A percentile compares a stretch with the other conserved stretches of the same genome.
Conservation (phyloP, 192 early-diverging fungal species). For the Backusella luteola region DNA sequence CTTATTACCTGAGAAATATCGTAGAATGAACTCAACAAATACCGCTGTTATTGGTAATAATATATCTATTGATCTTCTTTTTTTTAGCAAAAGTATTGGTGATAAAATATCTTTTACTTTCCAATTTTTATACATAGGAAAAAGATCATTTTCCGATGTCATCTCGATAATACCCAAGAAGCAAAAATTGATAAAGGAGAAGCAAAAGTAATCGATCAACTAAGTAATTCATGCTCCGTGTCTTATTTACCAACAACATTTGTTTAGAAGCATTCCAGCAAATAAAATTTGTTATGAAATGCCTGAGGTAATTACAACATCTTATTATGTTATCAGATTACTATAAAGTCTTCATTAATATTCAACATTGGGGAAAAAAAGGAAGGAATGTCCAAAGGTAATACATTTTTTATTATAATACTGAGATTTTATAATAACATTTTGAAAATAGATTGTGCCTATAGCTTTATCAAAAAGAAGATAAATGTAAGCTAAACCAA, state of each 20-base stretch:
- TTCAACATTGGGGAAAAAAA: background rate
- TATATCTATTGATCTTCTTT: background rate
- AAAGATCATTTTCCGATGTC: background rate
- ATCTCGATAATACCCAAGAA: background rate
- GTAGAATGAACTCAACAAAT: too few species aligned
- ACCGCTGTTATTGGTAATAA: background rate
- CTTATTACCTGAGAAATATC: too few species aligned
- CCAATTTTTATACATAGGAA: background rate
- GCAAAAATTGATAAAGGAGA: background rate
- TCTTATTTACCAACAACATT: background rate
- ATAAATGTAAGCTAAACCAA: constrained; percentile 15
- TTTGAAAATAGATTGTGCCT: constrained; percentile 19
- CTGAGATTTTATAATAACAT: background rate
- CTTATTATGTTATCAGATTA: background rate
- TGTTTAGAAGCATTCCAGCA: background rate
- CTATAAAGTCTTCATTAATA: background rate
- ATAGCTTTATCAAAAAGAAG: constrained; percentile 37
- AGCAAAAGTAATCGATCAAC: background rate
- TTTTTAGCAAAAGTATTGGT: too few species aligned
- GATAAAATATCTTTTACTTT: background rate
- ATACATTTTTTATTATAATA: background rate
- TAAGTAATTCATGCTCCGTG: background rate
- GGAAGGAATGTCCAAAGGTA: background rate
- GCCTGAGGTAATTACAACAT: background rate
- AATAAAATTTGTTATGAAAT: background rate